Evolutionary conservation across 495 filamentous ascomycete species (phyloP).

Genomic region (Penicillium odoratum): DNA sequence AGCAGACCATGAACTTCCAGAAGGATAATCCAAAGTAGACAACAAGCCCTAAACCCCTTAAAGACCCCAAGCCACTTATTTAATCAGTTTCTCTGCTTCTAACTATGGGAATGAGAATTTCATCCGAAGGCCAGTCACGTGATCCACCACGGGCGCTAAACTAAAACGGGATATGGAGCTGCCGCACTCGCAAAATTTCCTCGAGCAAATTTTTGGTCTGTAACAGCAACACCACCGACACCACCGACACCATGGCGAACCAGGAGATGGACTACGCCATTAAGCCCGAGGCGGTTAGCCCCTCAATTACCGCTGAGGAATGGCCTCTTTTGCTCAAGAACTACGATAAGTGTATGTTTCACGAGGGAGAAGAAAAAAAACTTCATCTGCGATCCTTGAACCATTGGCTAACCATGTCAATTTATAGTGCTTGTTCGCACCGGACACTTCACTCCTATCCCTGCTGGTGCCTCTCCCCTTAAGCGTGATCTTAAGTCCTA

Average conservation of each 20-base stretch:
- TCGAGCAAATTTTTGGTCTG: constrained; percentile 34
- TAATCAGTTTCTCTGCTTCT: neutral
- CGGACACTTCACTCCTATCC: constrained; percentile 92
- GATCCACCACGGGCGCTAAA: constrained; percentile 24
- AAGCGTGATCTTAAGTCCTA: constrained; percentile 94
- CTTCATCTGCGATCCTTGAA: constrained; percentile 13
- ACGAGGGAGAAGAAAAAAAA: constrained; percentile 6
- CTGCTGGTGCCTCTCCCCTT: constrained; percentile 78
- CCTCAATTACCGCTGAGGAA: constrained; percentile 69
- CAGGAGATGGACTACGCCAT: constrained; percentile 74
- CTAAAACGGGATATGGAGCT: constrained; percentile 30
- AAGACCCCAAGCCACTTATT: neutral
- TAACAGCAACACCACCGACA: constrained; percentile 26
- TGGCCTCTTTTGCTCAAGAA: constrained; percentile 94
- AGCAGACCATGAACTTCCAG: neutral
- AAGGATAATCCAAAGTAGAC: neutral
- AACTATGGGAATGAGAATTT: neutral
- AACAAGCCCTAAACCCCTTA: neutral
- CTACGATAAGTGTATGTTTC: constrained; percentile 71
- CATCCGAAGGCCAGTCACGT: neutral
- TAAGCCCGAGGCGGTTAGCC: constrained; percentile 77
- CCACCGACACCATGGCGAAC: constrained; percentile 61
- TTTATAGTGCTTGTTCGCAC: constrained; percentile 76
- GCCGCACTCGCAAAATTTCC: constrained; percentile 42
- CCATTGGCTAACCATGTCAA: constrained; percentile 23